phyloP scores from a whole-genome alignment of 2,329 filamentous ascomycete species.

The Penicillium paneum region DNA sequence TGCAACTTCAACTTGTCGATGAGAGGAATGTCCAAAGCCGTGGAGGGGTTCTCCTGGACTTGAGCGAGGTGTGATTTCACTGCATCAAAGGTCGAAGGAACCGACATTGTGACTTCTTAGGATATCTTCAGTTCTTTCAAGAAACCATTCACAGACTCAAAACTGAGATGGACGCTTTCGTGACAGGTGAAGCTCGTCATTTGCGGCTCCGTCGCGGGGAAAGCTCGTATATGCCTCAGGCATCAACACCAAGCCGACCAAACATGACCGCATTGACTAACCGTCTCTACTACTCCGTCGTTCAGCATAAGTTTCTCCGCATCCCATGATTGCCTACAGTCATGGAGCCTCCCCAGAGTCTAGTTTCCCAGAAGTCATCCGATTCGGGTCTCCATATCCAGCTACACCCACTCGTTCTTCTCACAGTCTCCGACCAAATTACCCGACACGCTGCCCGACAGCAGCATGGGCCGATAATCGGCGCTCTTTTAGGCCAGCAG shows the following conservation, averaged over 20 bases:
- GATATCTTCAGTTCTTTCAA: background rate
- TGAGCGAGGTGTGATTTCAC: constrained; percentile 45
- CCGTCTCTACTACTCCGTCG: constrained; percentile 5
- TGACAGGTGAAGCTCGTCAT: background rate
- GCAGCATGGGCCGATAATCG: constrained; percentile 72
- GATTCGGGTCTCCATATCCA: constrained; percentile 76
- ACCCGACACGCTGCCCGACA: constrained; percentile 80
- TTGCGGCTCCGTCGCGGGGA: constrained; percentile 22
- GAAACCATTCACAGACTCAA: background rate
- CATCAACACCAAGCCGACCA: constrained; percentile 29
- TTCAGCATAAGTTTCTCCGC: background rate
- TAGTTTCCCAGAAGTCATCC: constrained; percentile 65
- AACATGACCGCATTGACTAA: constrained; percentile 25
- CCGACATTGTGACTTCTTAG: constrained; percentile 26
- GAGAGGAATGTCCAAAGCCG: constrained; percentile 46
- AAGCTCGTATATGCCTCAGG: constrained; percentile 14
- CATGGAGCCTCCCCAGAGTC: constrained; percentile 52
- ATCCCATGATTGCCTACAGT: constrained; percentile 36
- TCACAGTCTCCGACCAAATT: constrained; percentile 95
- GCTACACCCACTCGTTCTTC: constrained; percentile 88
- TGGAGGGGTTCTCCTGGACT: constrained; percentile 46
- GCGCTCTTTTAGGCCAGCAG: constrained; percentile 86
- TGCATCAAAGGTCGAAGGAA: constrained; percentile 35
- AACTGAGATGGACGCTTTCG: background rate
- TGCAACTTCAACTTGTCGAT: constrained; percentile 52